Evolutionary conservation across 352 stramenopile species (phyloP), one percentile per base, ranked within the genome.

Genomic region (Aphanomyces invadans): DNA sequence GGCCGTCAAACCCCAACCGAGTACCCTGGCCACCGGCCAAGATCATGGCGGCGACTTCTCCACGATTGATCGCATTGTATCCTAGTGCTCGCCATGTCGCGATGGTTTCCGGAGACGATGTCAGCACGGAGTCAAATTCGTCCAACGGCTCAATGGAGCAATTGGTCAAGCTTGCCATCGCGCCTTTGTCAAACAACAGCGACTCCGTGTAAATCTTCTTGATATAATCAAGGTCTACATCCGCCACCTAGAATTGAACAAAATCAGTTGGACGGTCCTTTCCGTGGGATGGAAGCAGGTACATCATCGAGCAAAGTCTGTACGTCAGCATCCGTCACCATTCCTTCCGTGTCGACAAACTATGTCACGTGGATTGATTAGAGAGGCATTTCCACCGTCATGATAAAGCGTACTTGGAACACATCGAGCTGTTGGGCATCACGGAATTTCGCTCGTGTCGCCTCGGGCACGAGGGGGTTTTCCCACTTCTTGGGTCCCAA

Each of bases 11-110:
- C 46, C 96, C 96, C 19, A 99, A 76, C 12, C 97, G 85, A 23
- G 96, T 99, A 64, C 97, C 97, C 78, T 99, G 95, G 25, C 96
- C 96, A 38, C 97, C 97, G 33, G 85, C 83, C 57, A 99, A 74
- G 3, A 99, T 80, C 33, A 99, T 68, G 42, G 94, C 89, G 23
- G 90, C 96, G 4, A 99, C 89, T 71, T 98, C 53, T 15, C 91
- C 86, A 4, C 78, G 68, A 48, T 59, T 64, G 25, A 98, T 91
- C 9, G 93, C 94, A n/a, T 95, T 73, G 1, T 95, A 76, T 0
- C 87, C 90, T 2, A 69, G 66, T 25, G 68, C 38, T n/a, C 62
- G 62, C 84, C 84, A 92, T 23, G 51, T 70, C n/a, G 77, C 45
- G 45, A 78, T 83, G 32, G 86, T 69, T 17, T 77, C 73, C 23